Evolutionary conservation across 805 yeast genomes (phyloP).

Genomic region (Ogataea henricii): DNA sequence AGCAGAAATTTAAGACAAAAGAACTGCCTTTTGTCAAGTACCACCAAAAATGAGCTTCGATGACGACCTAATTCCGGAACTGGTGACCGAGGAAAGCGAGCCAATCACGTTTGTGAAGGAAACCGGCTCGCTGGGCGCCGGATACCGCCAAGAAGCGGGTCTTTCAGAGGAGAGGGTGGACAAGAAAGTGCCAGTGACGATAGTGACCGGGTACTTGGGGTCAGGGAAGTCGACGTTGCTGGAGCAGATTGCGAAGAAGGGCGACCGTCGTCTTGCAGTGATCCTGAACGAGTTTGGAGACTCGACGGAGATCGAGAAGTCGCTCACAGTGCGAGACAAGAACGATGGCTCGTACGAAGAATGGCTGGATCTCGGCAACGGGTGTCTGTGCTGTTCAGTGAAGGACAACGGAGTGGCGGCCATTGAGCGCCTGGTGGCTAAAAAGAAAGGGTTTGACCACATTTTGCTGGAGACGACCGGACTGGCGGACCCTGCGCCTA

Average conservation of each 20-base stretch:
- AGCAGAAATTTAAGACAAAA: no score
- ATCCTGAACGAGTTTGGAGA: conserved; percentile 93
- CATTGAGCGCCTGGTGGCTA: conserved; percentile 79
- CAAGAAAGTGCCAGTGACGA: conserved; percentile 80
- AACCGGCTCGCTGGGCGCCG: neutral
- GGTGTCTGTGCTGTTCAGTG: conserved; percentile 95
- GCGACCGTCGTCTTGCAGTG: conserved; percentile 80
- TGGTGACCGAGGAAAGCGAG: conserved; percentile 28
- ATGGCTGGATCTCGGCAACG: conserved; percentile 96
- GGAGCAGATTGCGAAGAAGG: conserved; percentile 67
- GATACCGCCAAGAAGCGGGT: conserved; percentile 20
- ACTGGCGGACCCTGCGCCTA: conserved; percentile 96
- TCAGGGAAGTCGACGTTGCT: conserved; percentile 90
- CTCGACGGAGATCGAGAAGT: conserved; percentile 84
- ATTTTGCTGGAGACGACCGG: conserved; percentile 95
- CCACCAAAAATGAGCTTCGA: conserved; percentile 8
- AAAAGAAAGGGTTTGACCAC: conserved; percentile 73
- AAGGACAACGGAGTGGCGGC: conserved; percentile 95
- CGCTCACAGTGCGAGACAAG: conserved; percentile 65
- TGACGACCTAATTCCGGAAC: conserved; percentile 30
- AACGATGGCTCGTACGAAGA: conserved; percentile 68
- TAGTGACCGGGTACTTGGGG: conserved; percentile 92
- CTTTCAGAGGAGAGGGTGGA: conserved; percentile 22
- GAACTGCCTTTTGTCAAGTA: neutral
- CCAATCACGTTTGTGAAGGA: conserved; percentile 28